A percentile compares a stretch with the other conserved stretches of the same genome.
Conservation (phyloP, 2,329 filamentous ascomycete species). For the Pyricularia sp. region DNA sequence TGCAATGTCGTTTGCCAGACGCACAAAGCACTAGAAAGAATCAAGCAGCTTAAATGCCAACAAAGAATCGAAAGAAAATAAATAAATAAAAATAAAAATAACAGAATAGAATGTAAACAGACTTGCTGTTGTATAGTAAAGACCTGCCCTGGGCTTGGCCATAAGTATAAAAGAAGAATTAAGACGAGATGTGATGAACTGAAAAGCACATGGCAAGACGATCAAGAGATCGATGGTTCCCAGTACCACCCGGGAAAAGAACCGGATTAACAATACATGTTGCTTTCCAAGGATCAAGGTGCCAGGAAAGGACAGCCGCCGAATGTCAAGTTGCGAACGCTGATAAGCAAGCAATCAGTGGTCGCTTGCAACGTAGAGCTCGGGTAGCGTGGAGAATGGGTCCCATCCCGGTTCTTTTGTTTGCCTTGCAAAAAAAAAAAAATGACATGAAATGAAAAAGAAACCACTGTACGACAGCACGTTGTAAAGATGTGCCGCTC, state of each 20-base stretch:
- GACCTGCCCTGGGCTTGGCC: background rate
- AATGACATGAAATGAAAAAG: too few species aligned
- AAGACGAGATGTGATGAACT: background rate
- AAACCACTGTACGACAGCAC: background rate
- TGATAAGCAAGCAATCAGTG: background rate
- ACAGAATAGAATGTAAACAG: background rate
- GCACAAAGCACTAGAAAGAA: background rate
- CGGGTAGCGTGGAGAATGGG: background rate
- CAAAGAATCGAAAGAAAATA: background rate
- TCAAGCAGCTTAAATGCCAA: background rate
- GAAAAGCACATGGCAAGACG: background rate
- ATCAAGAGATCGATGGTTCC: background rate
- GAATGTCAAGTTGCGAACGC: background rate
- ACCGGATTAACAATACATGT: background rate
- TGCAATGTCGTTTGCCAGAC: background rate
- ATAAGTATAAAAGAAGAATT: background rate
- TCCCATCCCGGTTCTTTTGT: background rate
- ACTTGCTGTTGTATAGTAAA: background rate
- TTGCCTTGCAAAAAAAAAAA: background rate
- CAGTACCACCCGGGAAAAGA: background rate
- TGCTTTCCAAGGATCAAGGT: background rate
- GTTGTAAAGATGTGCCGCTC: background rate
- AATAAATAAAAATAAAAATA: background rate
- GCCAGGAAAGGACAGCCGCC: background rate
- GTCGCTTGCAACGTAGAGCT: background rate